Evolutionary conservation across 805 yeast species (phyloP).

Genomic region (Ogataea parapolymorpha): DNA sequence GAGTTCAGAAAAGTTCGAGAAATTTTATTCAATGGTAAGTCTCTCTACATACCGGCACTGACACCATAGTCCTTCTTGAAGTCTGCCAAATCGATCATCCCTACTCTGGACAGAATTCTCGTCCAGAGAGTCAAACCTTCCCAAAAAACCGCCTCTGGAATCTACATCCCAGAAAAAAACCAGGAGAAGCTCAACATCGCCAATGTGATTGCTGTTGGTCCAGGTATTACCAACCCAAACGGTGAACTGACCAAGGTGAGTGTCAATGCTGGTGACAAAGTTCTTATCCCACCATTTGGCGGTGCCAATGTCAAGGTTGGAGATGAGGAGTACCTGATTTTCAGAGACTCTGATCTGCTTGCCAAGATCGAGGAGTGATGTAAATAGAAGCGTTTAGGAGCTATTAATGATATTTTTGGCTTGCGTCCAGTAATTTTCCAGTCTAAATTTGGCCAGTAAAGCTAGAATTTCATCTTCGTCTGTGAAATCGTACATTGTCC

Average conservation of each 20-base stretch:
- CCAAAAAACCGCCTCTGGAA: constrained; percentile 88
- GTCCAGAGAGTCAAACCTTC: constrained; percentile 95
- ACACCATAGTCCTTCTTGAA: constrained; percentile 52
- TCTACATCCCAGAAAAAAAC: constrained; percentile 93
- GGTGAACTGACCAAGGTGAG: constrained; percentile 72
- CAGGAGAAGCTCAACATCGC: constrained; percentile 93
- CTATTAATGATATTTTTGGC: constrained; percentile 15
- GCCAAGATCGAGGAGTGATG: constrained; percentile 73
- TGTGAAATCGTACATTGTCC: constrained; percentile 61
- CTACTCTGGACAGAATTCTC: constrained; percentile 92
- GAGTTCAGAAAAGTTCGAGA: constrained; percentile 7
- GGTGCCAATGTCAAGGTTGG: constrained; percentile 87
- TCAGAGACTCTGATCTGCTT: constrained; percentile 91
- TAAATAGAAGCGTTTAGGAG: constrained; percentile 1
- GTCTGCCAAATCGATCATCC: constrained; percentile 83
- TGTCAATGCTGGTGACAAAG: constrained; percentile 89
- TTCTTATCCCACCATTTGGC: constrained; percentile 91
- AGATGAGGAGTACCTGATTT: constrained; percentile 51
- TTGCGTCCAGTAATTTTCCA: constrained; percentile 60
- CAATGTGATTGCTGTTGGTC: constrained; percentile 91
- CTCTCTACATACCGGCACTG: neutral
- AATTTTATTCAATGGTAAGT: constrained; percentile 16
- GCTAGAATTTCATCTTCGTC: constrained; percentile 49
- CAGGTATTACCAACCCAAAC: constrained; percentile 64
- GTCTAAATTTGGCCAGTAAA: constrained; percentile 47